A percentile compares a stretch with the other conserved stretches of the same genome.
These are phyloP conservation scores for Lecanicillium sp. DNA, from an alignment of 2,329 filamentous ascomycete genomes.

Conservation along the genomic window DNA sequence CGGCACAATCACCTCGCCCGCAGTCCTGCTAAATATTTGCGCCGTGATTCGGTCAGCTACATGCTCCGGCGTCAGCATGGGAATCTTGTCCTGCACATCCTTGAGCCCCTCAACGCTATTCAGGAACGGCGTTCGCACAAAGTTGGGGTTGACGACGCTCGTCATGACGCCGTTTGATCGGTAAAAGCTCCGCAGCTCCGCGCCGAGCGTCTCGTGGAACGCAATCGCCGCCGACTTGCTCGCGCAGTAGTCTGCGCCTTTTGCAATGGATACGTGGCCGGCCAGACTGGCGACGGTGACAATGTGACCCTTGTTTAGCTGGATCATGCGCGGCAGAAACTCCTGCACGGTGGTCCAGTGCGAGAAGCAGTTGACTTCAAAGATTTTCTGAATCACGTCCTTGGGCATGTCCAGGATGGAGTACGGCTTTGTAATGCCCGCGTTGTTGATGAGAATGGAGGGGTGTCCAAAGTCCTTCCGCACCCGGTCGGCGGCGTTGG, in stretches of 20 bases:
- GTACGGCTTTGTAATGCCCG: slow-evolving; percentile 52
- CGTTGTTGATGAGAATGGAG: slow-evolving; percentile 65
- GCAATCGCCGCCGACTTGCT: slow-evolving; percentile 57
- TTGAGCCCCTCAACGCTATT: slow-evolving; percentile 6
- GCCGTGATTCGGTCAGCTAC: neutral
- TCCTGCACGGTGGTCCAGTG: slow-evolving; percentile 58
- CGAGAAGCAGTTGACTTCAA: slow-evolving; percentile 59
- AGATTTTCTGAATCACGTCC: slow-evolving; percentile 52
- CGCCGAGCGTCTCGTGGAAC: slow-evolving; percentile 57
- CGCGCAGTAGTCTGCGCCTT: slow-evolving; percentile 58
- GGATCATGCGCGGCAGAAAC: slow-evolving; percentile 59
- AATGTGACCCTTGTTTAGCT: slow-evolving; percentile 59
- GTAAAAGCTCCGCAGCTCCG: slow-evolving; percentile 51
- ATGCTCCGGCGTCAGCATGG: slow-evolving; percentile 1
- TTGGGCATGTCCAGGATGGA: slow-evolving; percentile 50
- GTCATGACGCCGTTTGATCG: slow-evolving; percentile 55
- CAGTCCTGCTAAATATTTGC: slow-evolving; percentile 1
- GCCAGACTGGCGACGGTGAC: slow-evolving; percentile 63
- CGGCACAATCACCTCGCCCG: slow-evolving; percentile 1
- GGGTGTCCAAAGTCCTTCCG: slow-evolving; percentile 47
- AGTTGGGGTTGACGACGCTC: slow-evolving; percentile 53
- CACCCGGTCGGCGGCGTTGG: slow-evolving; percentile 29
- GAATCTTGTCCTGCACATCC: slow-evolving; percentile 5
- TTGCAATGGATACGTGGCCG: slow-evolving; percentile 49
- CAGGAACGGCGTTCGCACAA: slow-evolving; percentile 38